Conservation (phyloP, 2,329 filamentous ascomycete genomes). For the Xylaria sp. region DNA sequence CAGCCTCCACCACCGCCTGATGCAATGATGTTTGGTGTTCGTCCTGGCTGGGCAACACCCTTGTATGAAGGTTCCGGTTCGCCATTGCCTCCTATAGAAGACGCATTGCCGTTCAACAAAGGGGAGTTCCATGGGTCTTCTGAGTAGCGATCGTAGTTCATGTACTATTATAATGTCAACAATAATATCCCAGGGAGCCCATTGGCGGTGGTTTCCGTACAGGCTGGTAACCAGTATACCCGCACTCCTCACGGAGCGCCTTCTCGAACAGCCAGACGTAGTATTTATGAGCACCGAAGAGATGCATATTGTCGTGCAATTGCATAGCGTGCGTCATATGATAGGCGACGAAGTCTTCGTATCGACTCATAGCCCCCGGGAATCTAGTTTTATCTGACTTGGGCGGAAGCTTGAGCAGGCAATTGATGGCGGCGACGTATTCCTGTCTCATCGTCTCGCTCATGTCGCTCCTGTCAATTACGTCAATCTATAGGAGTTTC, state of each 20-base stretch:
- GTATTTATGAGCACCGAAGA: conserved; percentile 47
- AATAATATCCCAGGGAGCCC: background rate
- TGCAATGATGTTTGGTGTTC: conserved; percentile 54
- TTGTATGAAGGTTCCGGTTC: conserved; percentile 42
- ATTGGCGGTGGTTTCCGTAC: conserved; percentile 32
- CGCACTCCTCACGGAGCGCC: conserved; percentile 49
- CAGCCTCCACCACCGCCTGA: conserved; percentile 65
- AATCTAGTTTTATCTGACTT: conserved; percentile 40
- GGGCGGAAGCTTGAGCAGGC: conserved; percentile 45
- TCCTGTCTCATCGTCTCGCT: conserved; percentile 43
- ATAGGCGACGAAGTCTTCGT: conserved; percentile 47
- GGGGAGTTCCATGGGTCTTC: conserved; percentile 60
- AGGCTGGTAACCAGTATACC: conserved; percentile 49
- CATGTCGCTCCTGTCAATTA: conserved; percentile 45
- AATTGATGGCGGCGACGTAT: conserved; percentile 45
- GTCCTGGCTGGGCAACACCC: conserved; percentile 44
- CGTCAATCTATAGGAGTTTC: conserved; percentile 17
- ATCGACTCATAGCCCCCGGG: conserved; percentile 47
- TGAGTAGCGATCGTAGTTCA: conserved; percentile 63
- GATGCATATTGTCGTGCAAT: conserved; percentile 44
- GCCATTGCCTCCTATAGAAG: conserved; percentile 61
- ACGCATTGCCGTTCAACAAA: conserved; percentile 64
- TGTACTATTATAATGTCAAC: conserved; percentile 51
- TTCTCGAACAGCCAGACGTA: conserved; percentile 48
- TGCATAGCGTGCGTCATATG: conserved; percentile 47